These are phyloP conservation scores for Cladosporium sp. DNA, from an alignment of 2,329 filamentous ascomycete species.

Conservation along the genomic window DNA sequence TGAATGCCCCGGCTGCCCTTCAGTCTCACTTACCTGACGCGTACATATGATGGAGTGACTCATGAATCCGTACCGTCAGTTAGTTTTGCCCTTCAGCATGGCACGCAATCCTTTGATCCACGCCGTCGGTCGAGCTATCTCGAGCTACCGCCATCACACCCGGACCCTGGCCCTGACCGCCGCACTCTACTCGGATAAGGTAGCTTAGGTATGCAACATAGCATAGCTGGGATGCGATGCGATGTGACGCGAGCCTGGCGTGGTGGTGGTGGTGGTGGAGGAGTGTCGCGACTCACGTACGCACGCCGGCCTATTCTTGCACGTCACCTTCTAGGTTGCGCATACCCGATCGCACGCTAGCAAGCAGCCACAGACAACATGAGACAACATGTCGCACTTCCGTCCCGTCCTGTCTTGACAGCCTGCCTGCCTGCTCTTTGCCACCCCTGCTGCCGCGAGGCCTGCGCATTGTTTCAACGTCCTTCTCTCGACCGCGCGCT, in stretches of 20 bases:
- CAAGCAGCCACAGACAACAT: constrained; percentile 4
- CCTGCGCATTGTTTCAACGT: constrained; percentile 12
- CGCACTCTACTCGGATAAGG: neutral
- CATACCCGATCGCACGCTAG: constrained; percentile 17
- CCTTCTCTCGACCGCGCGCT: neutral
- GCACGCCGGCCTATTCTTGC: constrained; percentile 15
- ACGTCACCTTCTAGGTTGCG: constrained; percentile 9
- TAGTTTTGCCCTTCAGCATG: constrained; percentile 4
- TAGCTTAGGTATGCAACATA: neutral
- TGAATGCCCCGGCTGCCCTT: constrained; percentile 15
- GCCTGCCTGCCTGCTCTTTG: constrained; percentile 1
- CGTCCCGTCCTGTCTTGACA: constrained; percentile 10
- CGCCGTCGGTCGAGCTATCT: constrained; percentile 12
- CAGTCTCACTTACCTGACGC: constrained; percentile 20
- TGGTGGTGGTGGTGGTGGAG: neutral
- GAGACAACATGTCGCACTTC: constrained; percentile 15
- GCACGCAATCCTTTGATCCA: constrained; percentile 18
- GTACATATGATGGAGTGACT: constrained; percentile 20
- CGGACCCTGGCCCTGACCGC: constrained; percentile 14
- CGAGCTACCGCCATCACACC: constrained; percentile 6
- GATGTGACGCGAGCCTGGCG: neutral
- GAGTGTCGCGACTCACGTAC: constrained; percentile 2
- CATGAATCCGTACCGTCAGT: constrained; percentile 16
- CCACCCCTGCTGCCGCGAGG: constrained; percentile 16
- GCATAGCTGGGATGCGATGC: neutral